phyloP scores from a whole-genome alignment of 352 stramenopile genomes.

The Globisporangium canariense region DNA sequence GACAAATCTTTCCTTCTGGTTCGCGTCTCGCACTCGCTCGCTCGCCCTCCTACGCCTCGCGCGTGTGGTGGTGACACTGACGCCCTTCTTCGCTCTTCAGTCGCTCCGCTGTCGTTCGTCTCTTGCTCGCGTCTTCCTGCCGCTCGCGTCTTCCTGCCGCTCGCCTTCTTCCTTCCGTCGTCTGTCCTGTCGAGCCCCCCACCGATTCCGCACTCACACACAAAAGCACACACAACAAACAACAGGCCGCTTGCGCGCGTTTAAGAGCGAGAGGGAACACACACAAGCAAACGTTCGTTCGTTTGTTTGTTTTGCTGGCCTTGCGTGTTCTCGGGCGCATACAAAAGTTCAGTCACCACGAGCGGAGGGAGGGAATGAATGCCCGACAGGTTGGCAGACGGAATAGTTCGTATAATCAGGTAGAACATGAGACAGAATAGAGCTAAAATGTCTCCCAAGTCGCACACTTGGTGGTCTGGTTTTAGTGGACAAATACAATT shows the following conservation, averaged over 20 bases:
- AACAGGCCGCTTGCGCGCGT: neutral
- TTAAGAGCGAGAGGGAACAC: conserved; percentile 6
- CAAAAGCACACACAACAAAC: neutral
- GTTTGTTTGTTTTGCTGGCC: neutral
- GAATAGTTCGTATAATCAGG: no score
- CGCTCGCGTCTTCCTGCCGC: conserved; percentile 6
- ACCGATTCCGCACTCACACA: conserved; percentile 7
- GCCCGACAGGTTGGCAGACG: no score
- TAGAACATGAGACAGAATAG: no score
- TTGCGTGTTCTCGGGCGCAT: neutral
- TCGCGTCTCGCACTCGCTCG: neutral
- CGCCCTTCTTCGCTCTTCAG: neutral
- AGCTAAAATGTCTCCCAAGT: no score
- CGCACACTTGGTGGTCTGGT: no score
- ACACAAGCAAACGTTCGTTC: conserved; percentile 2
- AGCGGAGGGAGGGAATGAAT: no score
- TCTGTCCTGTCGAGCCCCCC: conserved; percentile 9
- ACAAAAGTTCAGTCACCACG: neutral
- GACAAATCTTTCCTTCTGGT: conserved; percentile 1
- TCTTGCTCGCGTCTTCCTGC: conserved; percentile 3
- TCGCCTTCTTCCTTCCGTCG: conserved; percentile 1
- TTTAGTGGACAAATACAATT: no score
- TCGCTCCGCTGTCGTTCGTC: neutral
- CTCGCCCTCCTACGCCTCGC: neutral
- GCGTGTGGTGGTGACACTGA: neutral